These are phyloP conservation scores for Tothia fuscella DNA, from an alignment of 2,329 filamentous ascomycete genomes.

Conservation along the genomic window DNA sequence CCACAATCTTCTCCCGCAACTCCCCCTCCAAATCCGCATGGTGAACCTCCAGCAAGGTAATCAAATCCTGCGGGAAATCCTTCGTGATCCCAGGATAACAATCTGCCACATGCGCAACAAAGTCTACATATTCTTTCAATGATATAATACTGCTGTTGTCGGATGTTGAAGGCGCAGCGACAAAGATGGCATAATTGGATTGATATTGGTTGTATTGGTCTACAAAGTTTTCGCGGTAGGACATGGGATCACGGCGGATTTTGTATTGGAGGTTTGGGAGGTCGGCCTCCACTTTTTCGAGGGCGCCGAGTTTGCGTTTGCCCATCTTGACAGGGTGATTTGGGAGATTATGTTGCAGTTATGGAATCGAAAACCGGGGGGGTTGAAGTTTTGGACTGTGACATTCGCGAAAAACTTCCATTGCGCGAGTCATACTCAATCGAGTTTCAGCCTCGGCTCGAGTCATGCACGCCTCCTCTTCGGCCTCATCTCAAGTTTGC, in stretches of 20 bases:
- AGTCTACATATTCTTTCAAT: conserved; percentile 83
- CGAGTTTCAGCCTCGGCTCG: too few relatives aligned
- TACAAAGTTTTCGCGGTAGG: conserved; percentile 80
- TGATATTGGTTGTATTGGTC: conserved; percentile 88
- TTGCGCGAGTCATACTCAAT: too few relatives aligned
- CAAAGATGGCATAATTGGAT: conserved; percentile 80
- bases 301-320: conserved; percentile 79
- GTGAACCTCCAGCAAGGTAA: conserved; percentile 67
- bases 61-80: conserved; percentile 68
- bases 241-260: conserved; percentile 76
- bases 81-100: conserved; percentile 76
- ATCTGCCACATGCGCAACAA: conserved; percentile 86
- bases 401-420: too few relatives aligned
- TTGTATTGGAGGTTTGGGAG: conserved; percentile 86
- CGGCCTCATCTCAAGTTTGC: too few relatives aligned
- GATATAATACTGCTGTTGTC: conserved; percentile 69
- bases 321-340: conserved; percentile 54
- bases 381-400: too few relatives aligned
- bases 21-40: conserved; percentile 75
- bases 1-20: conserved; percentile 86
- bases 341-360: too few relatives aligned
- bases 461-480: too few relatives aligned
- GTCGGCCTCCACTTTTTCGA: conserved; percentile 92
- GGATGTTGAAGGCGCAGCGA: conserved; percentile 66
- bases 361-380: too few relatives aligned